Evolutionary conservation across 2,329 filamentous ascomycete genomes (phyloP), one percentile per base, ranked within the genome.

Genomic region (Epichloe baconii): DNA sequence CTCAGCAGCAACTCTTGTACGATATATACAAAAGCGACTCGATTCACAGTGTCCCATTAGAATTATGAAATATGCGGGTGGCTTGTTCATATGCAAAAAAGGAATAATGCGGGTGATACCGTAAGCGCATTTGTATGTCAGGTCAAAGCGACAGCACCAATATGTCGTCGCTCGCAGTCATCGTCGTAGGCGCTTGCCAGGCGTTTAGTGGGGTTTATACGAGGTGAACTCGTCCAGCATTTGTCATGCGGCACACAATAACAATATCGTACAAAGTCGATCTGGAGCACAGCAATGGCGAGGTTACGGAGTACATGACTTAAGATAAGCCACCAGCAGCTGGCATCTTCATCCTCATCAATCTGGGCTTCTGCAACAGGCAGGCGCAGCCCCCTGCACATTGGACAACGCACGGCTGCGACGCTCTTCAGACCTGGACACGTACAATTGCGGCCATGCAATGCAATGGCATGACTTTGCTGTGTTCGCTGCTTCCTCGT

Each of bases 1-100:
- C 43, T 34, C 34, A 43, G 35, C 47, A 49, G 40, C 47, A 35
- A 31, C 37, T 49, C 31, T 49, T 49, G 51, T 43, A 52, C 26
- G 11, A 49, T 46, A 38, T 46, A 43, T 42, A 31, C 19, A 7
- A 26, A 48, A n/a, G 17, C 15, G 37, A 26, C 40, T 36, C 2
- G 31, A 15, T 44, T 44, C 12, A 37, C 17, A 23, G 14, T 38
- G 34, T 37, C 4, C 7, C 5, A 31, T 26, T 49, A 26, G 17
- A 17, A 14, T 17, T 37, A 21, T 19, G 15, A 19, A 19, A 38
- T 42, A 5, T 35, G 15, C 15, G 31, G 11, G 47, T 31, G 12
- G 7, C 21, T 47, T 38, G 36, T 14, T 38, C 12, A 38, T n/a
- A 43, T 21, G 23, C 11, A 48, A 42, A 42, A 42, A 31, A 31